phyloP scores from a whole-genome alignment of 2,329 filamentous ascomycete species.

The Rosellinia necatrix region DNA sequence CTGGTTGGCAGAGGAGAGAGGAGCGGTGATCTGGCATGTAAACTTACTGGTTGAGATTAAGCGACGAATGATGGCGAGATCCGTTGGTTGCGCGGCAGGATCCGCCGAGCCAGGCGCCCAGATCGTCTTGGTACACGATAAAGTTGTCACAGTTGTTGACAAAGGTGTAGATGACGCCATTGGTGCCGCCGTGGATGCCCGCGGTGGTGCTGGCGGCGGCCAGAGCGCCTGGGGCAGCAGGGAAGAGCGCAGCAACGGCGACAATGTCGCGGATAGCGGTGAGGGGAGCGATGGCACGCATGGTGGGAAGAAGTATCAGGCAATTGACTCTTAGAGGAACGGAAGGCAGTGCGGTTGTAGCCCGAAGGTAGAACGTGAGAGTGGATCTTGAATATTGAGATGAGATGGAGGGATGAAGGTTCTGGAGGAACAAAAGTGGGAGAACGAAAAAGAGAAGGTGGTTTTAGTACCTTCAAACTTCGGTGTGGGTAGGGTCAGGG shows the following conservation, averaged over 20 bases:
- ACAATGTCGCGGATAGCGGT: not conserved
- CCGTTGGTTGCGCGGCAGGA: not conserved
- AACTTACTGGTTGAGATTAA: slow-evolving; percentile 23
- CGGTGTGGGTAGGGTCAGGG: not conserved
- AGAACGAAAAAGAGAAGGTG: not conserved
- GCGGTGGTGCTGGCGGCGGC: not conserved
- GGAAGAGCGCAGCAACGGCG: not conserved
- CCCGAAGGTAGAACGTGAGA: not conserved
- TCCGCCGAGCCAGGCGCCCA: slow-evolving; percentile 1
- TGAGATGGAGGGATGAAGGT: not conserved
- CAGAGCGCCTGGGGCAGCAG: not conserved
- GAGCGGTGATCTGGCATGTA: not conserved
- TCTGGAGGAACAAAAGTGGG: no score
- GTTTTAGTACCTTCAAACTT: not conserved
- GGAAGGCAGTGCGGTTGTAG: not conserved
- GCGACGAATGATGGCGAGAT: slow-evolving; percentile 4
- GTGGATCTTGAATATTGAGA: not conserved
- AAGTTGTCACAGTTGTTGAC: slow-evolving; percentile 4
- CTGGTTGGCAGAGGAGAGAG: not conserved
- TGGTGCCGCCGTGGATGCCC: not conserved
- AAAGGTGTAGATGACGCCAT: slow-evolving; percentile 11
- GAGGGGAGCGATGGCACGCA: slow-evolving; percentile 7
- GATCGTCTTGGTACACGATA: not conserved
- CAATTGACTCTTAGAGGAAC: not conserved
- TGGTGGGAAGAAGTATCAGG: not conserved